Base-by-base conservation (phyloP, 2,329 filamentous ascomycete species). In the Cytospora piceicola region DNA sequence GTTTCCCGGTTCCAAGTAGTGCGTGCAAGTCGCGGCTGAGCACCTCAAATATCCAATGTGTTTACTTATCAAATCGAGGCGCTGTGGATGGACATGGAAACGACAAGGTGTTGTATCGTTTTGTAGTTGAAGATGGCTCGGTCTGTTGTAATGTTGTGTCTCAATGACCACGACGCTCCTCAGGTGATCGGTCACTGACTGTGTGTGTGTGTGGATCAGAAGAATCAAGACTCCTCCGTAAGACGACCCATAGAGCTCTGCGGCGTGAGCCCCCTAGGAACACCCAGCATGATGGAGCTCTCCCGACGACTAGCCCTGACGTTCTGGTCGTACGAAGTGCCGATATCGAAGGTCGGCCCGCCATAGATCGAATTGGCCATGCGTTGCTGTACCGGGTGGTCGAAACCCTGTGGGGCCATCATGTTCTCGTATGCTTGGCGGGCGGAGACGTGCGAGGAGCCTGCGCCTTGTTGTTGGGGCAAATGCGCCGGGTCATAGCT, bases 241-340 rank as follows among this genome's bases (percentile, higher is more conserved):
- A 86, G 76, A 14, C 83, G 83, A 69, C 83, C 85, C 72, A 81
- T 83, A 0, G 82, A 83, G 49, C 77, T 76, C 69, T 85, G 83
- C 24, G 81, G 79, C 61, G 79, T 82, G 36, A 85, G 74, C 30
- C 80, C 79, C 71, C 80, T 76, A 59, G 77, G 74, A 69, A 82
- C 78, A 24, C 78, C 78, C 65, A 83, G 79, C 73, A 82, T 85
- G 74, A 89, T 85, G 55, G 81, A 79, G 71, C 88, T 90, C 75
- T 90, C 87, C 58, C 87, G 82, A 58, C 85, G 80, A 72, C 81
- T 84, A 51, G 73, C 72, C 70, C 78, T 84, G 67, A 71, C 71
- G 36, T 70, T 69, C 30, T 77, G 77, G 46, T 80, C 76, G 58
- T 79, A 77, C 12, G 64, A 64, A 12, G 68, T 66, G 54, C 70